Percentiles rank a stretch among this genome's conserved stretches.
Evolutionary conservation across 345 rosid species (phyloP).

Genomic region (Eucalyptus viminalis): DNA sequence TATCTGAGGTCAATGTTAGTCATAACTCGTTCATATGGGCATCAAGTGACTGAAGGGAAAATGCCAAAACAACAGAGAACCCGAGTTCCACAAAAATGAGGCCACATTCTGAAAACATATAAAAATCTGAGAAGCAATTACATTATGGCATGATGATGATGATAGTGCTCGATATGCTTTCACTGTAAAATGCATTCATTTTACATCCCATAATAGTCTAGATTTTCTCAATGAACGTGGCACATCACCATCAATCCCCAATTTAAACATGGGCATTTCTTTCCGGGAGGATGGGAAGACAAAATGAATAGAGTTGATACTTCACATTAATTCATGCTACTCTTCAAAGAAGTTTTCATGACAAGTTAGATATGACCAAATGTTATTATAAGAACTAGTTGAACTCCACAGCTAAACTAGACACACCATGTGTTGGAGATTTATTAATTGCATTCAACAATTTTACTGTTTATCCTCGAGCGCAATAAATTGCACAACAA

Average conservation of each 20-base stretch:
- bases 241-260: neutral
- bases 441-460: neutral
- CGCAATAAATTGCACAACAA: neutral
- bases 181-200: neutral
- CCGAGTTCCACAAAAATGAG: neutral
- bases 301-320: neutral
- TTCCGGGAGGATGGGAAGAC: neutral
- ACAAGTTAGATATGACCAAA: neutral
- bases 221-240: neutral
- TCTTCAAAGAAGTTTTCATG: neutral
- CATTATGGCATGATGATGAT: neutral
- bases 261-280: neutral
- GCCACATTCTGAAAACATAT: neutral
- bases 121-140: neutral
- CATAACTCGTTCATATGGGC: neutral
- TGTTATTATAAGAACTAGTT: neutral
- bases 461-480: neutral
- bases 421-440: neutral
- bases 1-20: neutral
- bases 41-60: neutral
- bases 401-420: neutral
- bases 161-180: neutral
- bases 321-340: neutral
- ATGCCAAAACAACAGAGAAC: neutral
- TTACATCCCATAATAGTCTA: neutral